Conservation (phyloP, 2,329 filamentous ascomycete genomes). For the Talaromyces albobiverticillius region DNA sequence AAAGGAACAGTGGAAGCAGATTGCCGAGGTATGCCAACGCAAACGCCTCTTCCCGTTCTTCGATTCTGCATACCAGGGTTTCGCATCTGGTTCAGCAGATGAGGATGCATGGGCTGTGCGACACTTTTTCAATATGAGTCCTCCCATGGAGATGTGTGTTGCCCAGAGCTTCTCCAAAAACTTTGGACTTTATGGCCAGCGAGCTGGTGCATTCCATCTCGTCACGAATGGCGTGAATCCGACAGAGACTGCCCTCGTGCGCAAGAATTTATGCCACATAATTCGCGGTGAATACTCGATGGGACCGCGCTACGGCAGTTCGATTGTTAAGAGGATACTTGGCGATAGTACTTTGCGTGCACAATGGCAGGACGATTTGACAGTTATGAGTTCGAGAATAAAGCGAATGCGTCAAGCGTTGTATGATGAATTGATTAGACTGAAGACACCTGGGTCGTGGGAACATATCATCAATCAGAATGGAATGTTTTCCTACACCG, state of each 20-base stretch:
- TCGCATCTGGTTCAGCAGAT: conserved; percentile 82
- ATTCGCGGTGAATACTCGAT: conserved; percentile 41
- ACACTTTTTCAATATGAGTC: conserved; percentile 76
- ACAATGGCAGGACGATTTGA: conserved; percentile 87
- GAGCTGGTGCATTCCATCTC: conserved; percentile 85
- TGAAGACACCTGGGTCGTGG: conserved; percentile 89
- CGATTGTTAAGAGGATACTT: conserved; percentile 77
- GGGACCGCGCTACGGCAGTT: conserved; percentile 79
- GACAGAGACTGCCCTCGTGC: conserved; percentile 28
- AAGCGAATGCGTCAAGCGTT: conserved; percentile 82
- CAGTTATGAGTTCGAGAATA: conserved; percentile 90
- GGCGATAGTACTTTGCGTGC: conserved; percentile 74
- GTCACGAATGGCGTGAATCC: conserved; percentile 31
- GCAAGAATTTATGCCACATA: conserved; percentile 38
- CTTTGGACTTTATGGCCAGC: conserved; percentile 88
- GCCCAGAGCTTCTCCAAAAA: conserved; percentile 62
- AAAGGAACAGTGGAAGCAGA: conserved; percentile 85
- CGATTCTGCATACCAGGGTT: conserved; percentile 96
- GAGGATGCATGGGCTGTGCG: conserved; percentile 85
- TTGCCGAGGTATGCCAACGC: conserved; percentile 71
- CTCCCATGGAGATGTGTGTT: conserved; percentile 66
- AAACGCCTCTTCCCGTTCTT: conserved; percentile 96
- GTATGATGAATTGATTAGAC: conserved; percentile 74
- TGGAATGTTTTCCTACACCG: conserved; percentile 89
- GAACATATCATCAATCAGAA: conserved; percentile 86